These are phyloP conservation scores for Tylopilus vinaceipallidus DNA, from an alignment of 768 basidiomycete species.

Conservation along the genomic window DNA sequence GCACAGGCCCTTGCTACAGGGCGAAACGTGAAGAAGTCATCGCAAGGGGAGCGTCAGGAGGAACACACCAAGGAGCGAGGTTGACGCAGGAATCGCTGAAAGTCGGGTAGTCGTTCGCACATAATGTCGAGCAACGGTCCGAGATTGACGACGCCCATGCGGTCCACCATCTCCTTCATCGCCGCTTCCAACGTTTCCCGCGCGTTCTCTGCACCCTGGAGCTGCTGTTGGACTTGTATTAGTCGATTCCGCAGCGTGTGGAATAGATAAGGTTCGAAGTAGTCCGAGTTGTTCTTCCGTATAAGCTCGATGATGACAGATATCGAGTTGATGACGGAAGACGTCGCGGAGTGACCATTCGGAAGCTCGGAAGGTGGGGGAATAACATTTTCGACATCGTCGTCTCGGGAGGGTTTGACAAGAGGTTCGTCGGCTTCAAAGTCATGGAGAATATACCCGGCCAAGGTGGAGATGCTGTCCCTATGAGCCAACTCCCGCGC, in stretches of 20 bases:
- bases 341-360: constrained; percentile 56
- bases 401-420: constrained; percentile 15
- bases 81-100: constrained; percentile 65
- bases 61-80: constrained; percentile 76
- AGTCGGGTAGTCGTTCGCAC: constrained; percentile 60
- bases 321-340: constrained; percentile 83
- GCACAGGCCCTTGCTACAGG: constrained; percentile 59
- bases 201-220: constrained; percentile 53
- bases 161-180: constrained; percentile 78
- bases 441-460: constrained; percentile 74
- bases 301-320: constrained; percentile 92
- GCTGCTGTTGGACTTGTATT: constrained; percentile 80
- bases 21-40: constrained; percentile 11
- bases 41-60: background rate
- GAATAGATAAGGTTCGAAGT: constrained; percentile 96
- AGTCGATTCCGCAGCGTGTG: constrained; percentile 89
- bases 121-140: constrained; percentile 77
- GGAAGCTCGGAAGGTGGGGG: constrained; percentile 20
- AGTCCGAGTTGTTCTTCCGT: constrained; percentile 97
- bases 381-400: constrained; percentile 11
- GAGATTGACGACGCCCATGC: constrained; percentile 89
- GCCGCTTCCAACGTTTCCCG: constrained; percentile 67
- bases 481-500: constrained; percentile 82
- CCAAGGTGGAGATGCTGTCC: constrained; percentile 67
- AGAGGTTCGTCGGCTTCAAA: constrained; percentile 36